These are phyloP conservation scores for Oryza glaberrima DNA, from an alignment of 176 grass and related monocot genomes.

Conservation along the genomic window DNA sequence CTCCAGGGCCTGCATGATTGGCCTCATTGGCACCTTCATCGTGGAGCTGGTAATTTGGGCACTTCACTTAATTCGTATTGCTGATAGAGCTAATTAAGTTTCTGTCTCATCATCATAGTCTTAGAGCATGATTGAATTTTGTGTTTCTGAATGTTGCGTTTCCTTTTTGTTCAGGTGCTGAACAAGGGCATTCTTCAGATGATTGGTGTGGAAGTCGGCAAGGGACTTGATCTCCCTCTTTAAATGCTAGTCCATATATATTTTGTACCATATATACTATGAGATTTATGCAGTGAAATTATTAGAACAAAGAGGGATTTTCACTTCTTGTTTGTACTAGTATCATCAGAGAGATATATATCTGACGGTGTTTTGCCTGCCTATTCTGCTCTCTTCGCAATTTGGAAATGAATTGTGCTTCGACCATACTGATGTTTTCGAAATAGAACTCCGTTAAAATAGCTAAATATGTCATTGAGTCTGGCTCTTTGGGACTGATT, in stretches of 20 bases:
- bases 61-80: not conserved
- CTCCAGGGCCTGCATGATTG: conserved; percentile 80
- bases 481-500: too few species aligned
- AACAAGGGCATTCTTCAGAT: conserved; percentile 73
- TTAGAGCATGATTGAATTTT: not conserved
- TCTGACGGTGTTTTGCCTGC: too few species aligned
- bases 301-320: too few species aligned
- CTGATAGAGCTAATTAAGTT: not conserved
- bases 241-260: conserved; percentile 7
- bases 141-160: not conserved
- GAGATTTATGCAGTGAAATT: too few species aligned
- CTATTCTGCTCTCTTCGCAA: too few species aligned
- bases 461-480: too few species aligned
- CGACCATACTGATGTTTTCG: too few species aligned
- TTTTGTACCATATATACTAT: not conserved
- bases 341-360: too few species aligned
- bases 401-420: too few species aligned
- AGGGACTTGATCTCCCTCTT: conserved; percentile 75
- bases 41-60: conserved; percentile 56
- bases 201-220: conserved; percentile 72
- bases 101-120: not conserved
- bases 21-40: conserved; percentile 65
- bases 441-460: too few species aligned
- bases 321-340: too few species aligned
- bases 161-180: conserved; percentile 40